Evolutionary conservation across 2,329 filamentous ascomycete species (phyloP).

Genomic region (Penicillium decumbens): DNA sequence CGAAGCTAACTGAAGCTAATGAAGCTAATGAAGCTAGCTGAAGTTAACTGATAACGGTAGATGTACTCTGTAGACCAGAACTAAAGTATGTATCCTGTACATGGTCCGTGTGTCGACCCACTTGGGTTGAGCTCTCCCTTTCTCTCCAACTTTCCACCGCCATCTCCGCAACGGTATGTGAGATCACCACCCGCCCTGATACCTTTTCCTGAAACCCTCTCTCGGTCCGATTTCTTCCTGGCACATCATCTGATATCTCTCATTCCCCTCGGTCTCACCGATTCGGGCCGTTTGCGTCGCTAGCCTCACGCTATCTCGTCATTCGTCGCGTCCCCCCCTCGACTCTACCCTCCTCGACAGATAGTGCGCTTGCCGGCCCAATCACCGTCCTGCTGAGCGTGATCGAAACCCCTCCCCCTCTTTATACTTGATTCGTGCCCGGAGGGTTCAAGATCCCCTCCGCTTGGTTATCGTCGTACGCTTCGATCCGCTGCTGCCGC

Average conservation of each 20-base stretch:
- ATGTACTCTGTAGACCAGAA: no score
- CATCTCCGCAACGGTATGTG: constrained; percentile 3
- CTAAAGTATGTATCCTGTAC: no score
- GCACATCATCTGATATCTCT: constrained; percentile 22
- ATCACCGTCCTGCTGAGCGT: constrained; percentile 14
- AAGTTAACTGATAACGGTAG: no score
- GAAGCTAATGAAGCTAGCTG: no score
- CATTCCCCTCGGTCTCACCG: constrained; percentile 11
- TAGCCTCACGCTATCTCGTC: constrained; percentile 26
- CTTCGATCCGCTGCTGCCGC: constrained; percentile 14
- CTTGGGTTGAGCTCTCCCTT: constrained; percentile 1
- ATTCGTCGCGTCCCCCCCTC: constrained; percentile 10
- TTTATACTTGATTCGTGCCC: constrained; percentile 8
- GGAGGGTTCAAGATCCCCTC: constrained; percentile 18
- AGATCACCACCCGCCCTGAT: neutral
- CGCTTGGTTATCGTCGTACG: constrained; percentile 12
- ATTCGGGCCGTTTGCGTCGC: constrained; percentile 24
- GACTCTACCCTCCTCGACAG: constrained; percentile 10
- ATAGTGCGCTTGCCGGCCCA: constrained; percentile 24
- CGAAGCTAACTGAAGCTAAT: no score
- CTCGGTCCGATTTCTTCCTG: constrained; percentile 8
- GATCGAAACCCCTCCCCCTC: constrained; percentile 8
- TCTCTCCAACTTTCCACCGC: neutral
- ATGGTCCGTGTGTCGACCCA: constrained; percentile 5
- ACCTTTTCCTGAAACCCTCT: neutral